Base-by-base conservation (phyloP, 805 yeast genomes). In the Nakazawaea siamensis region DNA sequence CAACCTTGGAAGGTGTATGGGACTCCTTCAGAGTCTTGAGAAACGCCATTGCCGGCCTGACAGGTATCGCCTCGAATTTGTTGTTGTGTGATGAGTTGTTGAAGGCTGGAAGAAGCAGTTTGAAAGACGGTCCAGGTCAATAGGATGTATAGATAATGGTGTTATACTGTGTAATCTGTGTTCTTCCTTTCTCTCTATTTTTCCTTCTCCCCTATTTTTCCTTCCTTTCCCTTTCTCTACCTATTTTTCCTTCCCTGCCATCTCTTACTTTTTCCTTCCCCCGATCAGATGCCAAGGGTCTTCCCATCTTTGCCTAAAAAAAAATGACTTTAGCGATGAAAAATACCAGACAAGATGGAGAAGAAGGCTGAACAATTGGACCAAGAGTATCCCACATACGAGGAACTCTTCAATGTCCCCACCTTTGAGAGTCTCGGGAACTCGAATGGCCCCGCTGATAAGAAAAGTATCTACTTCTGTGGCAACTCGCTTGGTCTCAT, bases 401-500 rank as follows among this genome's bases (percentile, higher is more conserved):
- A 58, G 4, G 62, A 64, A 10, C 60, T 67, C 34, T 84, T 85
- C 50, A 64, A 58, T 19, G 57, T 80, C 24, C 95, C 95, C 6
- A 81, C 92, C 0, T 67, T 76, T 43, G 50, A 55, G 34, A 67
- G 85, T 0, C 55, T 83, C 44, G 88, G 82, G 0, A 7, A 18
- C 5, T 44, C 45, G 6, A 37, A 39, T 14, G 40, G 48, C 24
- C 44, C 45, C 5, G 37, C 40, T 13, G 40, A 48, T 23, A 38
- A 45, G 7, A 61, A 71, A 10, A 28, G 23, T 8, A 62, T 69
- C 16, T 90, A 88, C 51, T 62, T 88, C 31, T 86, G 95, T 57
- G 97, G 97, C 2, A 90, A 88, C 60, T 85, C 95, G n/a, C 70
- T 88, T 5, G 97, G 97, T 0, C 59, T 88, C 40, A 82, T 86